phyloP scores from a whole-genome alignment of 768 basidiomycete species.

The Solioccasus polychromus region DNA sequence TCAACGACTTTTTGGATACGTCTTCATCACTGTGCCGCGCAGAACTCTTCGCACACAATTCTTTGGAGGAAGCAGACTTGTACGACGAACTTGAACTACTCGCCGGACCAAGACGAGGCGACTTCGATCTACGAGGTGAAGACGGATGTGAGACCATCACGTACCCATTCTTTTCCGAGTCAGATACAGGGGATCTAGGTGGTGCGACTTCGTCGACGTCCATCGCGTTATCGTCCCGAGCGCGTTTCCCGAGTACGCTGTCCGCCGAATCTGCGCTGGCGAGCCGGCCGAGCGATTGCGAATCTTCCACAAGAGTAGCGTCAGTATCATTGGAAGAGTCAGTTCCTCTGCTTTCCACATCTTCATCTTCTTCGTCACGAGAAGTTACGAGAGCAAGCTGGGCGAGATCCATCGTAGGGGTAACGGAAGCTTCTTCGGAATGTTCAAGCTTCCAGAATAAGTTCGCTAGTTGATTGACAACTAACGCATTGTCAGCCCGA shows the following conservation, averaged over 20 bases:
- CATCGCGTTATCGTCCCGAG: slow-evolving; percentile 48
- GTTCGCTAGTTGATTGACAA: slow-evolving; percentile 74
- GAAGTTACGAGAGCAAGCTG: slow-evolving; percentile 90
- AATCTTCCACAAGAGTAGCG: slow-evolving; percentile 84
- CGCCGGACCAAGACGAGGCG: slow-evolving; percentile 29
- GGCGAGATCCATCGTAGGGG: slow-evolving; percentile 82
- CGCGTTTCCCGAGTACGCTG: slow-evolving; percentile 70
- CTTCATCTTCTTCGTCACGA: slow-evolving; percentile 86
- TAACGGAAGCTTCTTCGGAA: slow-evolving; percentile 63
- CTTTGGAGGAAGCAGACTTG: slow-evolving; percentile 24
- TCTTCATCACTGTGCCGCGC: slow-evolving; percentile 20
- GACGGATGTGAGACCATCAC: slow-evolving; percentile 39
- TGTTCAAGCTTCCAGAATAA: slow-evolving; percentile 78
- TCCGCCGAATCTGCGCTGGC: slow-evolving; percentile 34
- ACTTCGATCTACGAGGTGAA: slow-evolving; percentile 36
- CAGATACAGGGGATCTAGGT: slow-evolving; percentile 29
- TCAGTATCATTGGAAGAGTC: slow-evolving; percentile 86
- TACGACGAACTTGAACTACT: slow-evolving; percentile 30
- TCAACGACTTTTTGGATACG: slow-evolving; percentile 47
- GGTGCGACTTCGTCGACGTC: slow-evolving; percentile 48
- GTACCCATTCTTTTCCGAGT: slow-evolving; percentile 43
- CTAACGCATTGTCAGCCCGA: slow-evolving; percentile 38
- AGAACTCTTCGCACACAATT: slow-evolving; percentile 30
- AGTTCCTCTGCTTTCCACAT: slow-evolving; percentile 66
- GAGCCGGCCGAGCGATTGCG: slow-evolving; percentile 30